These are phyloP conservation scores for Podospora pseudocomata DNA, from an alignment of 495 filamentous ascomycete genomes.

Conservation along the genomic window DNA sequence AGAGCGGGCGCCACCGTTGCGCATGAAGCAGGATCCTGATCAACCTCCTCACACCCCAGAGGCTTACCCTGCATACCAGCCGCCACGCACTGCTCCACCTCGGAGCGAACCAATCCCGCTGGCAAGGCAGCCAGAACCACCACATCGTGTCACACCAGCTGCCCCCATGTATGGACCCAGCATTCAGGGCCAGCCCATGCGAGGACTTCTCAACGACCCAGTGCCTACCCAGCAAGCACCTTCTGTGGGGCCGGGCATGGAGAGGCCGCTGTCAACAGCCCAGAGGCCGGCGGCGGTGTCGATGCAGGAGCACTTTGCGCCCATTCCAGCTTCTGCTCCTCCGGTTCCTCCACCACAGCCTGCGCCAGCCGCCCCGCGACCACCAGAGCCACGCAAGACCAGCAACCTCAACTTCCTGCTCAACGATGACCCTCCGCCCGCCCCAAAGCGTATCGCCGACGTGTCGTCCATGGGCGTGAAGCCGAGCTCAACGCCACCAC, in stretches of 20 bases:
- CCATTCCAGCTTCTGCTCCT: constrained; percentile 30
- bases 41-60: constrained; percentile 29
- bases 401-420: constrained; percentile 50
- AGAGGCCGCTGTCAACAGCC: constrained; percentile 31
- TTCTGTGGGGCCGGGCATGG: constrained; percentile 17
- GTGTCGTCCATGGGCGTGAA: constrained; percentile 32
- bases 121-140: constrained; percentile 42
- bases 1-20: constrained; percentile 30
- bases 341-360: constrained; percentile 32
- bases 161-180: constrained; percentile 32
- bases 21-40: constrained; percentile 47
- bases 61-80: constrained; percentile 31
- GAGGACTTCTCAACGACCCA: constrained; percentile 32
- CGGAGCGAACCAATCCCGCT: constrained; percentile 39
- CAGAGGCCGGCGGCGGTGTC: constrained; percentile 34
- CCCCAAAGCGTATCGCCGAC: constrained; percentile 39
- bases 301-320: constrained; percentile 37
- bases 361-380: constrained; percentile 31
- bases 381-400: constrained; percentile 40
- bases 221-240: constrained; percentile 28
- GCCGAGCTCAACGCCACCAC: constrained; percentile 44
- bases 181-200: constrained; percentile 32
- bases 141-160: constrained; percentile 34
- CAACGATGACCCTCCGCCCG: constrained; percentile 45
- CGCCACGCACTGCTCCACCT: constrained; percentile 28